Base-by-base conservation (phyloP, 371 early-diverging fungal genomes). In the Mucor lusitanicus region DNA sequence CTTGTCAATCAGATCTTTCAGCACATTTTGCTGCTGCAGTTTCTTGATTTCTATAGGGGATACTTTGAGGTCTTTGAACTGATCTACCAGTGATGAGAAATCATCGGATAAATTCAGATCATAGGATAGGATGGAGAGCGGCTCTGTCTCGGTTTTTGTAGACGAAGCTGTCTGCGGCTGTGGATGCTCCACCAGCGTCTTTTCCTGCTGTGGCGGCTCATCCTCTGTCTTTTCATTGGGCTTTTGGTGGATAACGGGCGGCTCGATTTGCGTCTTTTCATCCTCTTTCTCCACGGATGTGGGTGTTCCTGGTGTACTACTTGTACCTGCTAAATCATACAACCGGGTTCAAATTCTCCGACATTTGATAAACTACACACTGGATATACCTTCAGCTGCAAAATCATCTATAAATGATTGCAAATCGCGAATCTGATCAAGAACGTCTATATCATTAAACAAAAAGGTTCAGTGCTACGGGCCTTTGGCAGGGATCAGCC, bases 401-500 rank as follows among this genome's bases (percentile, higher is more conserved):
- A 74, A 74, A 12, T 70, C 73, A 59, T 77, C 78, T 59, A 77
- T 77, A 44, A 70, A 64, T n/a, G 68, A 70, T 44, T 77, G 72
- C 8, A 77, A 60, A 62, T 77, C 78, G 25, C 74, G 72, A 54
- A 77, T 69, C 39, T 77, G 78, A 21, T 72, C 65, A 17, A 74
- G 58, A 12, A 74, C 56, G 32, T 66, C 73, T 76, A 59, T 42
- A 21, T n/a, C n/a, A 17, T 32, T 3, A 23, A 61, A 25, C 56
- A 19, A 56, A 12, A 33, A 33, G 54, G 13, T 50, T 15, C 25
- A 21, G 42, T 27, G 35, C 7, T n/a, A 19, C 6, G n/a, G 42
- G 53, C 0, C 55, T 53, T 8, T 19, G 50, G 1, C n/a, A 37
- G 15, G 13, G 11, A 54, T 9, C 15, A 25, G 5, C 3, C 25